Conservation (phyloP, 495 filamentous ascomycete genomes). For the Aspergillus heteromorphus region DNA sequence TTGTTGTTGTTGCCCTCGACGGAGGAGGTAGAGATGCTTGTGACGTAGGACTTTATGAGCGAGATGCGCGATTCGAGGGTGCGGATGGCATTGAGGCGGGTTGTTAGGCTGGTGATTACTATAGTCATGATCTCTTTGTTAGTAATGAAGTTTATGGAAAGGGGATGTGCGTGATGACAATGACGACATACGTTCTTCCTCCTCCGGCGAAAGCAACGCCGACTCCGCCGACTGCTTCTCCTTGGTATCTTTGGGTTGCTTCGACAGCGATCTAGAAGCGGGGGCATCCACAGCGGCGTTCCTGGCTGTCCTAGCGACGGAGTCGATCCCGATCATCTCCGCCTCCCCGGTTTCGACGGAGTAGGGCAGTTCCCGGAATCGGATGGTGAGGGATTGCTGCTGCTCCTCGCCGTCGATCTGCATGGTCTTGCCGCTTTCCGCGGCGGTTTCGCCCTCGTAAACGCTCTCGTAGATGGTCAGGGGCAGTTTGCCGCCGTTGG, state of each 20-base stretch:
- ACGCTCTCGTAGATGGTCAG: conserved; percentile 86
- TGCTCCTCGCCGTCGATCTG: conserved; percentile 60
- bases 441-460: conserved; percentile 56
- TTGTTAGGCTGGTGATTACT: conserved; percentile 69
- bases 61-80: conserved; percentile 83
- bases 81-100: conserved; percentile 85
- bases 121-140: conserved; percentile 3
- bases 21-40: conserved; percentile 56
- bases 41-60: conserved; percentile 75
- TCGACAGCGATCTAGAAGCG: conserved; percentile 5
- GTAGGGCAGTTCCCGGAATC: conserved; percentile 80
- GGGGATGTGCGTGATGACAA: not conserved
- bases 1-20: conserved; percentile 22
- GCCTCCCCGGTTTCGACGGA: conserved; percentile 88
- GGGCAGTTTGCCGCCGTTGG: conserved; percentile 71
- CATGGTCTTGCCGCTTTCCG: conserved; percentile 63
- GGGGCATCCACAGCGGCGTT: conserved; percentile 59
- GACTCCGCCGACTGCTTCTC: conserved; percentile 34
- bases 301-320: conserved; percentile 74
- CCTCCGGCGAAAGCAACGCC: conserved; percentile 60
- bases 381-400: conserved; percentile 49
- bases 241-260: conserved; percentile 26
- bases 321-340: conserved; percentile 95
- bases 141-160: conserved; percentile 2
- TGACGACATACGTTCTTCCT: conserved; percentile 62